A percentile compares a stretch with the other conserved stretches of the same genome.
Conservation (phyloP, 805 yeast species). For the Zygosaccharomyces rouxii region DNA sequence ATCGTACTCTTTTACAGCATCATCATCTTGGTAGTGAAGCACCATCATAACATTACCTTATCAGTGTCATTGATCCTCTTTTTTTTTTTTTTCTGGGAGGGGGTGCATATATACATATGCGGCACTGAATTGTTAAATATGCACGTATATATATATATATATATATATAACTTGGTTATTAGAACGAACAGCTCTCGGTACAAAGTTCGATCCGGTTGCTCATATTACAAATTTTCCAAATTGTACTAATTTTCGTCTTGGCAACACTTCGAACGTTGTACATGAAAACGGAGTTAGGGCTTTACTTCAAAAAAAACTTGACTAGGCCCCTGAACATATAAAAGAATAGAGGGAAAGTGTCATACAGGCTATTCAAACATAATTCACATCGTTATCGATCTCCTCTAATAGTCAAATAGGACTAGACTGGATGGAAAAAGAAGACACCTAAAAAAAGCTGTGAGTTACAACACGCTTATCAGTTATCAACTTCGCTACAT, state of each 20-base stretch:
- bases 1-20: background rate
- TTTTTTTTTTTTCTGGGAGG: background rate
- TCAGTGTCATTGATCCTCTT: background rate
- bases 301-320: background rate
- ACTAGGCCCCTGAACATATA: background rate
- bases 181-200: background rate
- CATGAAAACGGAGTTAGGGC: no score
- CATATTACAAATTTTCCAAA: background rate
- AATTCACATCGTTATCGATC: no score
- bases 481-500: background rate
- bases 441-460: background rate
- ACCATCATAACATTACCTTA: no score
- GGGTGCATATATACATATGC: background rate
- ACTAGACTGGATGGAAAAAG: constrained; percentile 2
- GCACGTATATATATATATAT: no score
- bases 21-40: no score
- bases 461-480: background rate
- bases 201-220: background rate
- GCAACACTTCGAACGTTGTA: background rate
- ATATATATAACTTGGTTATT: background rate
- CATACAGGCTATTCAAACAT: no score
- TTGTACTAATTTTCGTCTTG: background rate
- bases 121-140: background rate
- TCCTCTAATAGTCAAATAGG: no score
- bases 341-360: no score